Base-by-base conservation (phyloP, 2,329 filamentous ascomycete genomes). In the Aureobasidium vineae region DNA sequence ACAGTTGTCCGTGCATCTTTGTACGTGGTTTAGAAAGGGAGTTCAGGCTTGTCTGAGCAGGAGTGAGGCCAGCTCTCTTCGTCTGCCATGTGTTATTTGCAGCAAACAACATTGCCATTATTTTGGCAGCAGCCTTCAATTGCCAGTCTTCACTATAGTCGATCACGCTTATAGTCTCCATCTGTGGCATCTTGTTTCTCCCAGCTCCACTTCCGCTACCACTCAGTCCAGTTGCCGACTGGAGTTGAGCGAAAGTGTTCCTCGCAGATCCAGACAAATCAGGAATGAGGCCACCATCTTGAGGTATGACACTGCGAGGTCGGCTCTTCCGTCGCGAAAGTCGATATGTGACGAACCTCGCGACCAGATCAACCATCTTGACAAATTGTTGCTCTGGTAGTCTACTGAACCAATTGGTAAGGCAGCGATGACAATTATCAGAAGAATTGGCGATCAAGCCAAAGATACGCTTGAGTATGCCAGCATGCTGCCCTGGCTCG, bases 121-220 rank as follows among this genome's bases (percentile, higher is more conserved):
- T 86, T 70, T 89, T 88, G 3, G 91, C 88, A 8, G 90, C 90
- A 13, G 90, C 90, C 75, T 87, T 90, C 66, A 96, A 86, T 76
- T 97, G 92, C 93, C 93, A 97, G 73, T 97, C 93, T 67, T 94
- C 90, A 23, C 84, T 83, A 74, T 95, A 96, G 0, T 86, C 78
- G 1, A 87, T 82, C 1, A 87, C 82, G 70, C 85, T 85, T 8
- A 82, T 77, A 53, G 77, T 76, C 33, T 80, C 78, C 47, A 79
- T 78, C 36, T 82, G 80, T 80, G 76, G 72, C 84, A 86, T 73
- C 85, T 68, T 87, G 40, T 54, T 64, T 26, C 61, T 53, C 2
- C 47, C 61, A 13, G 81, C 78, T 73, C 69, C 79, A 75, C 74
- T 80, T 2, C 81, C 72, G 41, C 80, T 77, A 2, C 81, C 78